Percentiles rank a stretch among this genome's conserved stretches.
Conservation (phyloP, 495 filamentous ascomycete genomes). For the Podospora pseudoanserina region DNA sequence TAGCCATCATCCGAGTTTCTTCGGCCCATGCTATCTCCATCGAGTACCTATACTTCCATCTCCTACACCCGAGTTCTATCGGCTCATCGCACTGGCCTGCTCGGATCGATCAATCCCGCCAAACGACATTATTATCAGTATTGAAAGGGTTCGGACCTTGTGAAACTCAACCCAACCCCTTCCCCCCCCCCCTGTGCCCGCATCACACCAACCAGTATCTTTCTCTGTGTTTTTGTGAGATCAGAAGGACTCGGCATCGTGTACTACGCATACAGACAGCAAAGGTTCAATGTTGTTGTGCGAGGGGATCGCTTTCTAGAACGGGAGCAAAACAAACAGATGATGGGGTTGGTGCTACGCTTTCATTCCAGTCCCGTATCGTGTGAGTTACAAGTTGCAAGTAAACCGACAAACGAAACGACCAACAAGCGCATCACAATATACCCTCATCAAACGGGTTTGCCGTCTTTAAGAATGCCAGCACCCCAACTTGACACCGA, state of each 20-base stretch:
- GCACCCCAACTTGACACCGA: too few relatives aligned
- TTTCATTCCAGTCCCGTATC: not conserved
- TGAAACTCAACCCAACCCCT: not conserved
- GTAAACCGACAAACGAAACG: not conserved
- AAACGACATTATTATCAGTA: not conserved
- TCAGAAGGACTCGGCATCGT: not conserved
- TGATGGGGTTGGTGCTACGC: not conserved
- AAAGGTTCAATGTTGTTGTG: too few relatives aligned
- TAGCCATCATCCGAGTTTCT: not conserved
- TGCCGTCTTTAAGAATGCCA: too few relatives aligned
- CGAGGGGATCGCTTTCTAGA: too few relatives aligned
- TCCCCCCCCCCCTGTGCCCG: not conserved
- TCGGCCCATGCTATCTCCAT: not conserved
- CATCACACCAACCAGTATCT: not conserved
- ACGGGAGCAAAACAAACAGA: not conserved
- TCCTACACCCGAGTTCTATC: not conserved
- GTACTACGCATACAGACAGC: not conserved
- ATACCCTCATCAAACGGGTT: too few relatives aligned
- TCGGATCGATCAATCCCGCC: not conserved
- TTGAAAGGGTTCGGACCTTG: not conserved
- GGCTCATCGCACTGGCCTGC: not conserved
- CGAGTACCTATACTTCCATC: not conserved
- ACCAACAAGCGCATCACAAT: not conserved
- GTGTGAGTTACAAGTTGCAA: not conserved
- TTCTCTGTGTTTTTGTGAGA: not conserved